Conservation (phyloP, 2,329 filamentous ascomycete genomes). For the Exophiala sp. region DNA sequence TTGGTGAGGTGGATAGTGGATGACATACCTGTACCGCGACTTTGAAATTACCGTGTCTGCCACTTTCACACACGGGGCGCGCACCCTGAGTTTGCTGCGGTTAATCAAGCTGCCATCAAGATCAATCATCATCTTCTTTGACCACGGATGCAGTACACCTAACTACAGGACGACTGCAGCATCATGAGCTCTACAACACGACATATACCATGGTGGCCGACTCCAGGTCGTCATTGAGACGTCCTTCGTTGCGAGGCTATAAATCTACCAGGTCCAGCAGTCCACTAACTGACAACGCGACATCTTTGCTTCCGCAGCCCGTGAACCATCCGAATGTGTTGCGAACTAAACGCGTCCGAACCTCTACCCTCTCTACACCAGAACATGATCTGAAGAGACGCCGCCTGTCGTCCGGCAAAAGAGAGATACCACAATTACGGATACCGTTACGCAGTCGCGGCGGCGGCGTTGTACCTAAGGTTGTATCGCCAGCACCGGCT, state of each 20-base stretch:
- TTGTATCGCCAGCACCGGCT: conserved; percentile 10
- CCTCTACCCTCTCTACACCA: conserved; percentile 17
- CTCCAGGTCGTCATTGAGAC: conserved; percentile 32
- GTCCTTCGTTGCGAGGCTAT: conserved; percentile 26
- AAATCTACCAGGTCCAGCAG: conserved; percentile 26
- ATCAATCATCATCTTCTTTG: conserved; percentile 5
- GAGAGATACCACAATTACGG: conserved; percentile 20
- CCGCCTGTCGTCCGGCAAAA: conserved; percentile 21
- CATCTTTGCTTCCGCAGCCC: conserved; percentile 20
- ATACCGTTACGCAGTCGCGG: conserved; percentile 28
- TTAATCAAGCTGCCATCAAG: conserved; percentile 3
- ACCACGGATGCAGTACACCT: conserved; percentile 7
- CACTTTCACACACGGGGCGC: not conserved
- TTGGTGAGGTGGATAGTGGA: too few species aligned
- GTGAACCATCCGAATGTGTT: conserved; percentile 13
- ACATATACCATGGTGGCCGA: conserved; percentile 31
- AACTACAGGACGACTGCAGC: conserved; percentile 8
- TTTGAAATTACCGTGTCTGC: not conserved
- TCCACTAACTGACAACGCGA: conserved; percentile 23
- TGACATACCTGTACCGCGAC: too few species aligned
- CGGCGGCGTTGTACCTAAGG: conserved; percentile 10
- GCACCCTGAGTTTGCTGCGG: conserved; percentile 2
- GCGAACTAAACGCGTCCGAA: conserved; percentile 22
- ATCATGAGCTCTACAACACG: conserved; percentile 26
- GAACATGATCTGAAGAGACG: conserved; percentile 26